These are phyloP conservation scores for Escovopsis sp. DNA, from an alignment of 2,329 filamentous ascomycete genomes.

Conservation along the genomic window DNA sequence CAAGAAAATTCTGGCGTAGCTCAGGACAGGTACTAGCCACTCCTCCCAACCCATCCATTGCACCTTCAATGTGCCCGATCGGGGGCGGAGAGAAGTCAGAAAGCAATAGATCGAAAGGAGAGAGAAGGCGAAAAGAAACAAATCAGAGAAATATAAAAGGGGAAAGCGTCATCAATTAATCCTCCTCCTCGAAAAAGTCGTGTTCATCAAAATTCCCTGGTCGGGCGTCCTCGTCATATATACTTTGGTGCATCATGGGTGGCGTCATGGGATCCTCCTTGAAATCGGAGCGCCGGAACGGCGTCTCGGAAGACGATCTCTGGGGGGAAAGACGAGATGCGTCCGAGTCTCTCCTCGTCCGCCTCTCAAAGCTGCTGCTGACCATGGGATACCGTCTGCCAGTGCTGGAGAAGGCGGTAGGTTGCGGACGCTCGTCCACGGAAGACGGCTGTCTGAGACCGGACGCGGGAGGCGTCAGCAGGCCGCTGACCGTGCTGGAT, in stretches of 20 bases:
- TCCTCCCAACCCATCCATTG: too few relatives aligned
- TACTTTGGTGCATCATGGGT: slow-evolving; percentile 43
- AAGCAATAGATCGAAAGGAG: slow-evolving; percentile 1
- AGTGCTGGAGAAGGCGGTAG: slow-evolving; percentile 46
- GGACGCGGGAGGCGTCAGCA: slow-evolving; percentile 80
- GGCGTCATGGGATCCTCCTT: slow-evolving; percentile 37
- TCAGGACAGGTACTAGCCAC: too few relatives aligned
- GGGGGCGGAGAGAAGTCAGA: slow-evolving; percentile 3
- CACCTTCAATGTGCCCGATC: slow-evolving; percentile 1
- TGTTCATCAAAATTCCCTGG: slow-evolving; percentile 45
- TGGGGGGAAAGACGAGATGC: slow-evolving; percentile 25
- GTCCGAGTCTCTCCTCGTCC: slow-evolving; percentile 16
- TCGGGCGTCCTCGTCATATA: slow-evolving; percentile 47
- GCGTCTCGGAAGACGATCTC: slow-evolving; percentile 24
- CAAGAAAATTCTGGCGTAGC: not conserved
- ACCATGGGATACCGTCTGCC: slow-evolving; percentile 39
- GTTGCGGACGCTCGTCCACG: slow-evolving; percentile 28
- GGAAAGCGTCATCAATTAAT: slow-evolving; percentile 11
- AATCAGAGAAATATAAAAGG: too few relatives aligned
- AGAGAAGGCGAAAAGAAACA: not conserved
- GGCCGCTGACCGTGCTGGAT: slow-evolving; percentile 54
- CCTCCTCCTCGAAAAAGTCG: slow-evolving; percentile 38
- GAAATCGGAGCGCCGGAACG: slow-evolving; percentile 26
- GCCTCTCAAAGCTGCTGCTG: slow-evolving; percentile 18
- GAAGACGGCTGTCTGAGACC: slow-evolving; percentile 47